Conservation (phyloP, 1,284 basidiomycete species). For the Thecaphora thlaspeos region DNA sequence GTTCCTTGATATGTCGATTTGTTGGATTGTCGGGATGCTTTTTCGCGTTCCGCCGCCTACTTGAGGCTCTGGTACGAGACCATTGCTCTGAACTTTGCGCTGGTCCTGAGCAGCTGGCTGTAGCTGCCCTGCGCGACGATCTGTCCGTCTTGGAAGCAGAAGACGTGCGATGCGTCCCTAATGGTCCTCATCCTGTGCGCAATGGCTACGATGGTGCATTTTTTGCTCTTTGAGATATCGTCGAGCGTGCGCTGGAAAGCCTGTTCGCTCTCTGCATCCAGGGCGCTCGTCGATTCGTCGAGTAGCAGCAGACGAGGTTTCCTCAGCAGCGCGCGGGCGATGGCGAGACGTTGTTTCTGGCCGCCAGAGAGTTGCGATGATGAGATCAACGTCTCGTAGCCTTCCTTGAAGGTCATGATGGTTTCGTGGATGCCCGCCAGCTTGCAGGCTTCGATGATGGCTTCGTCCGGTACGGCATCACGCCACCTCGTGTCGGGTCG, state of each 20-base stretch:
- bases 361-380: constrained; percentile 36
- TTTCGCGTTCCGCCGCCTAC: not conserved
- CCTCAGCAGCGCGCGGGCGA: constrained; percentile 82
- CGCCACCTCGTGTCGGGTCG: constrained; percentile 13
- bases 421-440: constrained; percentile 65
- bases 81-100: constrained; percentile 39
- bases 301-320: constrained; percentile 83
- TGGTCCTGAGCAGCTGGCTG: constrained; percentile 19
- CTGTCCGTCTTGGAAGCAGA: constrained; percentile 38
- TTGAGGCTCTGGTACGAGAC: constrained; percentile 39
- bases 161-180: constrained; percentile 47
- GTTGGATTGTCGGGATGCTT: too few relatives aligned
- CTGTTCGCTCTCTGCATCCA: constrained; percentile 81
- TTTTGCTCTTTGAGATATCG: constrained; percentile 73
- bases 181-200: constrained; percentile 65
- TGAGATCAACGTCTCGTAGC: constrained; percentile 69
- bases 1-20: too few relatives aligned
- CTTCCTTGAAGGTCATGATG: constrained; percentile 84
- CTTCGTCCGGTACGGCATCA: constrained; percentile 3
- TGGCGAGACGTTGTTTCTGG: constrained; percentile 72
- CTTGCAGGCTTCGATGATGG: constrained; percentile 9
- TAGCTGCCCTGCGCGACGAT: constrained; percentile 45
- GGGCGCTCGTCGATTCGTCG: constrained; percentile 76
- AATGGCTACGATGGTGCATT: constrained; percentile 63
- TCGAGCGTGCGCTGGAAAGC: constrained; percentile 91